Conservation (phyloP, 140 eudicot genomes). For the Stevia rebaudiana region DNA sequence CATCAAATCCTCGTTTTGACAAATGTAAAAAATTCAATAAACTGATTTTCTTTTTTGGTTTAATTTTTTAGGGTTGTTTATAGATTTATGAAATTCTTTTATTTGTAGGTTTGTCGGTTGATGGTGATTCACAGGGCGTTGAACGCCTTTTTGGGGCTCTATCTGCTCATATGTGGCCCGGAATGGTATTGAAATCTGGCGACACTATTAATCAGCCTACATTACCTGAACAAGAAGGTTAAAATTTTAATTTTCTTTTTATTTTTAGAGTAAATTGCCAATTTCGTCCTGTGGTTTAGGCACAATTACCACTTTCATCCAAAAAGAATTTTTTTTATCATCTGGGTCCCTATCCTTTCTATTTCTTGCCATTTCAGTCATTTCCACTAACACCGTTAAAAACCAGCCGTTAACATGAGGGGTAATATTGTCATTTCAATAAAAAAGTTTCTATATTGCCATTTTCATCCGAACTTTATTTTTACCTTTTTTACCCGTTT, state of each 20-base stretch:
- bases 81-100: background rate
- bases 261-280: no score
- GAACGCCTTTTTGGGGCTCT: conserved; percentile 80
- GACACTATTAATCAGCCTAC: conserved; percentile 63
- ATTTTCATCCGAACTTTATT: no score
- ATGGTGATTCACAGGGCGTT: conserved; percentile 94
- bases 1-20: conserved; percentile 84
- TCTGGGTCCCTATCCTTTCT: no score
- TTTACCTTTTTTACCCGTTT: no score
- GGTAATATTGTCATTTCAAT: no score
- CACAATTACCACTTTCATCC: no score
- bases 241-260: background rate
- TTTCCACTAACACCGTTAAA: no score
- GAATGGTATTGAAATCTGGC: conserved; percentile 91
- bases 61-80: background rate
- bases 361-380: no score
- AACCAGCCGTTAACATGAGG: no score
- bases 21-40: conserved; percentile 44
- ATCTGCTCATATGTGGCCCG: conserved; percentile 99
- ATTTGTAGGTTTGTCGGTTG: conserved; percentile 74
- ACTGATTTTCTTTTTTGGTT: background rate
- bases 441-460: no score
- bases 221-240: conserved; percentile 85
- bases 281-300: no score
- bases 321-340: no score